phyloP scores from a whole-genome alignment of 2,329 filamentous ascomycete species.

The Metarhizium rileyi region DNA sequence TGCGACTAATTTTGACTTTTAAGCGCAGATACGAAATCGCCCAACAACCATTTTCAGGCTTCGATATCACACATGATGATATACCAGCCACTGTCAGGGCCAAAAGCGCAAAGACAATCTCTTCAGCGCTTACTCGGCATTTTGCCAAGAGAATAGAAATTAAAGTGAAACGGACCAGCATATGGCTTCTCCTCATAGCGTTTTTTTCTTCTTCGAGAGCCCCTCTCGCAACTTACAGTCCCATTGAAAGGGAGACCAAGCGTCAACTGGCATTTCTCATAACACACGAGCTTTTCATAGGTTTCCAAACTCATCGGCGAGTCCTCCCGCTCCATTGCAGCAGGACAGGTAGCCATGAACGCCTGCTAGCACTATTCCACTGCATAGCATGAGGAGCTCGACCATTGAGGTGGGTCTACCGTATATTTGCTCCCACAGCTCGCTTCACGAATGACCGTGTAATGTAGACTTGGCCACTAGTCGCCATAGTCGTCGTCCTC shows the following conservation, averaged over 20 bases:
- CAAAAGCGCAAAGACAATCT: neutral
- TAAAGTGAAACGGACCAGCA: neutral
- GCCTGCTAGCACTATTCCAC: neutral
- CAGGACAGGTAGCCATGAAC: neutral
- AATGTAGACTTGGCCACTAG: constrained; percentile 6
- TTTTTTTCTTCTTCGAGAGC: neutral
- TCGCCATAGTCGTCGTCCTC: constrained; percentile 40
- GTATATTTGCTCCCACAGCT: neutral
- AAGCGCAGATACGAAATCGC: too few species aligned
- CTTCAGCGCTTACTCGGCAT: neutral
- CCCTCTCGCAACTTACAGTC: neutral
- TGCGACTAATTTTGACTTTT: too few species aligned
- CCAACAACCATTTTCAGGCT: too few species aligned
- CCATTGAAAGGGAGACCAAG: neutral
- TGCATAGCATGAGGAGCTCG: neutral
- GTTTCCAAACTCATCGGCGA: neutral
- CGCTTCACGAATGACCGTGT: neutral
- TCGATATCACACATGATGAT: too few species aligned
- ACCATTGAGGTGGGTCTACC: neutral
- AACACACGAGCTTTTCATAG: neutral
- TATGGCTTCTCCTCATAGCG: neutral
- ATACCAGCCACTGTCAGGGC: neutral
- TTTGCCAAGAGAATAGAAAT: neutral
- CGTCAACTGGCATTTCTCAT: neutral
- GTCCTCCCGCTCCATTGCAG: neutral